Evolutionary conservation across 2,329 filamentous ascomycete species (phyloP).

Genomic region (Alternaria arborescens): DNA sequence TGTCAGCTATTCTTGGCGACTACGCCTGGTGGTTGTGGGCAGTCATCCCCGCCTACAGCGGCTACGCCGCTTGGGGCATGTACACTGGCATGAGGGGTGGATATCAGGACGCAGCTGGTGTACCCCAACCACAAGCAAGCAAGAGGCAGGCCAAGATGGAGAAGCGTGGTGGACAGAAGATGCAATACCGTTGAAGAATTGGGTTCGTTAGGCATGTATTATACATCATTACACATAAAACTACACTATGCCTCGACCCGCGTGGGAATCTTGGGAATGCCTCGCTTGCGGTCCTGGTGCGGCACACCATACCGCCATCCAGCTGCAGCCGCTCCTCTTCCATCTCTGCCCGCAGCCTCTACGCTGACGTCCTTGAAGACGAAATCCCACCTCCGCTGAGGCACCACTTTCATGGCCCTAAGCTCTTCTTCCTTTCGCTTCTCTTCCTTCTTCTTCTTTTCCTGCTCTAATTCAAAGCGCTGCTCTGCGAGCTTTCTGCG

Average conservation of each 20-base stretch:
- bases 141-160: constrained; percentile 62
- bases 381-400: constrained; percentile 66
- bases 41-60: constrained; percentile 58
- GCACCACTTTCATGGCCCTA: constrained; percentile 54
- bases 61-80: constrained; percentile 56
- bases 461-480: constrained; percentile 38
- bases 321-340: constrained; percentile 61
- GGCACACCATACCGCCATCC: constrained; percentile 70
- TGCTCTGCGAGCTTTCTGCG: constrained; percentile 43
- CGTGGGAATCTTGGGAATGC: constrained; percentile 69
- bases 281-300: constrained; percentile 69
- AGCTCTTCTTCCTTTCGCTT: constrained; percentile 56
- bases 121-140: constrained; percentile 49
- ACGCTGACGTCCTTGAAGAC: constrained; percentile 66
- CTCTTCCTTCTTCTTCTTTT: constrained; percentile 52
- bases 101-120: constrained; percentile 53
- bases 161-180: constrained; percentile 60
- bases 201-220: neutral
- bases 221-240: constrained; percentile 8
- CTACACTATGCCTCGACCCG: constrained; percentile 58
- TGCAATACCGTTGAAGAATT: constrained; percentile 55
- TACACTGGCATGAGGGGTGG: constrained; percentile 57
- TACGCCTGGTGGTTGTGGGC: constrained; percentile 74
- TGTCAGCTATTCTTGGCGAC: constrained; percentile 83
- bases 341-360: constrained; percentile 64